Conservation (phyloP, 2,329 filamentous ascomycete species). For the Stachybotrys elegans region DNA sequence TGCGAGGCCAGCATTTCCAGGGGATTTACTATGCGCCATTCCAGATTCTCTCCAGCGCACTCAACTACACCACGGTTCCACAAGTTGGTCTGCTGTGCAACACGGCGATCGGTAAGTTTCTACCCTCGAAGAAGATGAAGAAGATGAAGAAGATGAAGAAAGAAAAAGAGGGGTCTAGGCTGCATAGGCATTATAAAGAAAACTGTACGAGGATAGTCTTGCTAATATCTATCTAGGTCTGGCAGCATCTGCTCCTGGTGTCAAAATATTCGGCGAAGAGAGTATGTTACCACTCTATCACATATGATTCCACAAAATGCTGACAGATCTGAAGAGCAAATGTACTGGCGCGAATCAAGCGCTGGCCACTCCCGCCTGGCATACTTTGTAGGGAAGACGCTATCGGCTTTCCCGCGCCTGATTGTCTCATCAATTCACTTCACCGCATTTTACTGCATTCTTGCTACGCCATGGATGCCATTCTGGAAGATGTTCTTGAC, state of each 20-base stretch:
- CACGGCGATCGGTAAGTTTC: background rate
- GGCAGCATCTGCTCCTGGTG: background rate
- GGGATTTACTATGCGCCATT: background rate
- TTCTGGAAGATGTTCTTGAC: background rate
- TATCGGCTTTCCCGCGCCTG: background rate
- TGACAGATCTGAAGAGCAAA: constrained; percentile 44
- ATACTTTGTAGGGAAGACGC: background rate
- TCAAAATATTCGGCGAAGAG: background rate
- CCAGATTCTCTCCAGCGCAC: background rate
- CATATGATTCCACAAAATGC: no score
- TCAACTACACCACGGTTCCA: background rate
- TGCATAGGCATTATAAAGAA: no score
- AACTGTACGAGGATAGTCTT: no score
- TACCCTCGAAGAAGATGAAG: no score
- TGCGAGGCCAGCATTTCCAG: background rate
- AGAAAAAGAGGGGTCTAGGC: no score
- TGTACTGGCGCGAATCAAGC: constrained; percentile 25
- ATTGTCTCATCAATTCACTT: background rate
- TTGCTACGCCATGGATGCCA: background rate
- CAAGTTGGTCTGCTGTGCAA: background rate
- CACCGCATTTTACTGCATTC: background rate
- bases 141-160: no score
- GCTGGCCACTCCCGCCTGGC: background rate
- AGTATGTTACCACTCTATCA: background rate
- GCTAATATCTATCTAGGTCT: no score